Conservation (phyloP, 345 rosid species). For the Boechera divaricarpa region DNA sequence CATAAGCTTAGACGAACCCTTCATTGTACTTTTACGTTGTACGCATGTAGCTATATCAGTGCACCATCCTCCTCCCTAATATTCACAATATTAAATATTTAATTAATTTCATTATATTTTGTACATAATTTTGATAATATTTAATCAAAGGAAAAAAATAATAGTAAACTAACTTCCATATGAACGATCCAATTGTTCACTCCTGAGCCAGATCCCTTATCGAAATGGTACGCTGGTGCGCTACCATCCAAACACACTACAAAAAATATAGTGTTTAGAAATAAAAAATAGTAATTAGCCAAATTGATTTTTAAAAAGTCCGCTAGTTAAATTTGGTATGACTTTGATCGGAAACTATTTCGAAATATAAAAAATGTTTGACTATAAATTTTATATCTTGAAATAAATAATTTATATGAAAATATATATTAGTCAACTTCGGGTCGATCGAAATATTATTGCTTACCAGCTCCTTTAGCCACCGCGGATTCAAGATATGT, state of each 20-base stretch:
- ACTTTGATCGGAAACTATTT: neutral
- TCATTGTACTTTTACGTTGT: slow-evolving; percentile 62
- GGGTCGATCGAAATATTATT: neutral
- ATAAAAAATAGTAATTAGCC: neutral
- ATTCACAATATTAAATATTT: neutral
- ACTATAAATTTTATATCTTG: neutral
- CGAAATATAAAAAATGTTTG: neutral
- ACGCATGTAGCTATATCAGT: slow-evolving; percentile 64
- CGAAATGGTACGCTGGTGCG: slow-evolving; percentile 90
- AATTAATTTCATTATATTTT: neutral
- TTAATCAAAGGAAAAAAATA: neutral
- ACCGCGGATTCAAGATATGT: slow-evolving; percentile 72
- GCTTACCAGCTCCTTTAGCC: slow-evolving; percentile 84
- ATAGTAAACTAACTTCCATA: slow-evolving; percentile 64
- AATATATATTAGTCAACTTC: neutral
- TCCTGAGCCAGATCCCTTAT: slow-evolving; percentile 84
- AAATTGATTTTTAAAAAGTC: neutral
- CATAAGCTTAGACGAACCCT: slow-evolving; percentile 88
- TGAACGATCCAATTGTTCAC: slow-evolving; percentile 82
- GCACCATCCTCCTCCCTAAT: slow-evolving; percentile 82
- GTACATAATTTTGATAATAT: neutral
- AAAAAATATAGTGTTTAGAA: neutral
- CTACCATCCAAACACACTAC: slow-evolving; percentile 98
- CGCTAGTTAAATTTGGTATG: too few relatives aligned
- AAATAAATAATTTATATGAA: neutral